Evolutionary conservation across 306 rosid species (phyloP), one percentile per base, ranked within the genome.

Genomic region (Castanea sativa): DNA sequence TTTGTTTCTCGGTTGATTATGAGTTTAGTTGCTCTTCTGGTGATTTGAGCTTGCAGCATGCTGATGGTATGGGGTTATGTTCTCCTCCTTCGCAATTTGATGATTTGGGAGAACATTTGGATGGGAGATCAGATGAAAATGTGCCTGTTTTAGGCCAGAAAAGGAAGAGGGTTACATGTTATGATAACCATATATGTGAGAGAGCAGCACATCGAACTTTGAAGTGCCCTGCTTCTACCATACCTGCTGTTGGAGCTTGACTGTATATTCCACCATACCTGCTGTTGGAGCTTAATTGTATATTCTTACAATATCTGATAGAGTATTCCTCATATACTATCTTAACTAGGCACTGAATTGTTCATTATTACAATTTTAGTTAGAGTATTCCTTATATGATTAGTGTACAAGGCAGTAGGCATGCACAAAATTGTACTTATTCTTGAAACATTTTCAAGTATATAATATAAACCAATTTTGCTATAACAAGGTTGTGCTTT

Each of bases 251-350:
- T 19, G 71, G 51, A 33, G 16, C 51, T 32, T 65, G 19, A 43
- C 25, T 32, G 14, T 33, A 43, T 45, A 4, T 43, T 32, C 11
- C 43, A 38, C 2, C 43, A 38, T 38, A 38, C 43, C 43, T 6
- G 10, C 45, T 38, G 45, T 7, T 38, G 11, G 45, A 38, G 45
- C 11, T 38, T 38, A 38, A 8, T 38, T 38, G 45, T 38, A 38
- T 38, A 38, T 38, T 38, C 45, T 16, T 6, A 4, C 7, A 25
- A 32, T 30, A 5, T 13, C 4, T 18, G 18, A 23, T 91, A 13
- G 89, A 71, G 99, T 80, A 52, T 49, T 12, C 53, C 53, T 49
- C 5, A 49, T 49, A 63, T 72, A 38, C 45, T 7, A 38, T 38
- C 45, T 38, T 38, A 38, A 7, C 45, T 38, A 74, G 86, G 83